A percentile compares a stretch with the other conserved stretches of the same genome.
These are phyloP conservation scores for Saitozyma podzolica DNA, from an alignment of 768 basidiomycete species.

Conservation along the genomic window DNA sequence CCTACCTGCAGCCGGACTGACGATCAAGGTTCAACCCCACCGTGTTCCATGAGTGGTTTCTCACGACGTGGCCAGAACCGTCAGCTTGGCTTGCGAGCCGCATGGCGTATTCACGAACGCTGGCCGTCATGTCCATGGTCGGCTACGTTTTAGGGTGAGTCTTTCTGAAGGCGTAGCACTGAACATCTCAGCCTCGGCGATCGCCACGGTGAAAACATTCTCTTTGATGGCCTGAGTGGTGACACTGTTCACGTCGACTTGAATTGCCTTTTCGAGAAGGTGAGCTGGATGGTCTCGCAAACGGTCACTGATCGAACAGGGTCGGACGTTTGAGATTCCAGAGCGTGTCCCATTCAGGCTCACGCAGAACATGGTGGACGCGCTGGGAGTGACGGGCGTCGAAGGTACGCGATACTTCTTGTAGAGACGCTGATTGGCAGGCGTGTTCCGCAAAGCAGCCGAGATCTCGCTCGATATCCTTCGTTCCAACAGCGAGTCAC, in stretches of 20 bases:
- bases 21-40: slow-evolving; percentile 61
- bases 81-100: slow-evolving; percentile 89
- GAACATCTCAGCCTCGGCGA: slow-evolving; percentile 76
- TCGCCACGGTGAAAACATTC: slow-evolving; percentile 92
- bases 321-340: slow-evolving; percentile 79
- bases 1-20: not conserved
- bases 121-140: slow-evolving; percentile 98
- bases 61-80: slow-evolving; percentile 95
- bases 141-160: slow-evolving; percentile 91
- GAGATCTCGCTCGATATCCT: slow-evolving; percentile 86
- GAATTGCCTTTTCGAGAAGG: slow-evolving; percentile 96
- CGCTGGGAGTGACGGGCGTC: slow-evolving; percentile 85
- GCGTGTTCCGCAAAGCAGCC: slow-evolving; percentile 85
- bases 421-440: slow-evolving; percentile 53
- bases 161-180: slow-evolving; percentile 3
- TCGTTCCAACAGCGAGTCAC: slow-evolving; percentile 82
- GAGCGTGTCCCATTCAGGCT: slow-evolving; percentile 93
- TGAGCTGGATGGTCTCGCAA: slow-evolving; percentile 42
- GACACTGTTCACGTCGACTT: slow-evolving; percentile 96
- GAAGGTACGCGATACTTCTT: slow-evolving; percentile 63
- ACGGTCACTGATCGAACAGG: slow-evolving; percentile 53
- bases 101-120: slow-evolving; percentile 79
- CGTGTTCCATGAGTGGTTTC: slow-evolving; percentile 95
- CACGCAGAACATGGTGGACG: slow-evolving; percentile 89
- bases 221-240: slow-evolving; percentile 82